phyloP scores from a whole-genome alignment of 78 protist genomes.

The Dictyostelium intermedium region DNA sequence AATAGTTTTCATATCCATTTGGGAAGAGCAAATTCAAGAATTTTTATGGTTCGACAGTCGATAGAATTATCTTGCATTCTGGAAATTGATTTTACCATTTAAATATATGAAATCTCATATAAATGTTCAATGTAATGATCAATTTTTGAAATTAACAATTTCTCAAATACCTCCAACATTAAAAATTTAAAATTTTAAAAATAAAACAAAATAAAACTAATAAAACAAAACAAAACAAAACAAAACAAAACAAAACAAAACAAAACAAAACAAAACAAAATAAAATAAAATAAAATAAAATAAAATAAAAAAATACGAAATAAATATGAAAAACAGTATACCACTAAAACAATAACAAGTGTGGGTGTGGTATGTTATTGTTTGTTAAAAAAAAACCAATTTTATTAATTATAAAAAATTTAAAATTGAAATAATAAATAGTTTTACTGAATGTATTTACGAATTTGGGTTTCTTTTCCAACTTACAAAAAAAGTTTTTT shows the following conservation, averaged over 20 bases:
- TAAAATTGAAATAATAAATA: neutral
- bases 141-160: neutral
- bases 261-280: neutral
- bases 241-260: neutral
- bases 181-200: neutral
- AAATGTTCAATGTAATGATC: neutral
- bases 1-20: too few relatives aligned
- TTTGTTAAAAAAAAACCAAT: too few relatives aligned
- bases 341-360: neutral
- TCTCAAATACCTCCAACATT: neutral
- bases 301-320: too few relatives aligned
- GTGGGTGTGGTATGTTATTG: neutral
- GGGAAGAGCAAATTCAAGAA: too few relatives aligned
- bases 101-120: neutral
- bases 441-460: neutral
- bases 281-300: too few relatives aligned
- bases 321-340: too few relatives aligned
- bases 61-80: constrained; percentile 65
- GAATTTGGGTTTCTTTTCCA: neutral
- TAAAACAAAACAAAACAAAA: too few relatives aligned
- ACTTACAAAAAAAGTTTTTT: neutral
- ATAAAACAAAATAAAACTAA: neutral
- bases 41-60: neutral
- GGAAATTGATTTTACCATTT: constrained; percentile 44
- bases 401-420: too few relatives aligned